Evolutionary conservation across 768 basidiomycete genomes (phyloP).

Genomic region (Suillus plorans): DNA sequence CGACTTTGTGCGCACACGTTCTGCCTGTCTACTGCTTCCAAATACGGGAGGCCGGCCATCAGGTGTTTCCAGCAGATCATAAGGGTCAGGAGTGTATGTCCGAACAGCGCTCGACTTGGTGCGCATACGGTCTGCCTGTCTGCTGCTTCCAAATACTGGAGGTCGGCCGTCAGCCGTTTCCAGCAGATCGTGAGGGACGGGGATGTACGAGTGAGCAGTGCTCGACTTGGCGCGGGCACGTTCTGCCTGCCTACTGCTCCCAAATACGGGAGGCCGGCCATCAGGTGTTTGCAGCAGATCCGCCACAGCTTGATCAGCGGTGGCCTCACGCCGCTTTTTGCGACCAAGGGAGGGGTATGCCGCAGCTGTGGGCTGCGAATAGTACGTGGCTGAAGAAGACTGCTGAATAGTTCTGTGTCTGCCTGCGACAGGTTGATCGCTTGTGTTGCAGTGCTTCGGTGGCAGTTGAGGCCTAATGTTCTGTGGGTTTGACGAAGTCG

Average conservation of each 20-base stretch:
- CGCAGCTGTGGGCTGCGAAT: not conserved
- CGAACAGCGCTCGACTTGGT: too few species aligned
- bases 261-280: constrained; percentile 3
- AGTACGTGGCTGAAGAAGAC: not conserved
- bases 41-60: too few species aligned
- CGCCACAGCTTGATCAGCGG: not conserved
- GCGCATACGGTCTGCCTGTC: too few species aligned
- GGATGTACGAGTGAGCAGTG: not conserved
- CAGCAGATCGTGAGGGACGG: not conserved
- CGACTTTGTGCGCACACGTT: too few species aligned
- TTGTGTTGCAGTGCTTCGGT: not conserved
- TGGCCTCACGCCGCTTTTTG: constrained; percentile 3
- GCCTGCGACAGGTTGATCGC: not conserved
- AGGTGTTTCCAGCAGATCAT: too few species aligned
- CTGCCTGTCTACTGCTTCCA: too few species aligned
- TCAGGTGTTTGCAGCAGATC: not conserved
- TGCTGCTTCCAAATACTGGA: too few species aligned
- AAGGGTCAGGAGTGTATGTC: too few species aligned
- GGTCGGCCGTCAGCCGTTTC: too few species aligned
- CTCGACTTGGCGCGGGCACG: constrained; percentile 4
- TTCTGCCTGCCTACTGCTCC: constrained; percentile 8
- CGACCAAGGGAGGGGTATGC: constrained; percentile 4
- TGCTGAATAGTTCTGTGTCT: not conserved
- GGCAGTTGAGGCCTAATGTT: not conserved
- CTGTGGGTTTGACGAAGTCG: constrained; percentile 1